A percentile compares a stretch with the other conserved stretches of the same genome.
Conservation (phyloP, 169 alveolate genomes). For the Plasmodium fragile region DNA sequence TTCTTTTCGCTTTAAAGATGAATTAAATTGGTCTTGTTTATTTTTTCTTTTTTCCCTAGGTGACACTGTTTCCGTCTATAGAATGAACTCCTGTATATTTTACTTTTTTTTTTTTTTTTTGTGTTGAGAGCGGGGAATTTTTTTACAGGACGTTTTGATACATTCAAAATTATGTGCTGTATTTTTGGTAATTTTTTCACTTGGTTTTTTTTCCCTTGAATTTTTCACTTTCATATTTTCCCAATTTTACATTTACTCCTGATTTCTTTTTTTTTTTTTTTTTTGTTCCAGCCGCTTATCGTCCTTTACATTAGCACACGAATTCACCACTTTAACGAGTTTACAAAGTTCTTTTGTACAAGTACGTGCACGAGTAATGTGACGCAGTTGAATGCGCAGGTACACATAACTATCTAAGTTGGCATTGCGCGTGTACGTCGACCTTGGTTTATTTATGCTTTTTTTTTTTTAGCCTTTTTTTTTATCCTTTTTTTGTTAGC, state of each 20-base stretch:
- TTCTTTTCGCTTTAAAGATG: not conserved
- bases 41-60: not conserved
- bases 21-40: not conserved
- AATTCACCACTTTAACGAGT: not conserved
- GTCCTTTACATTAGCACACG: not conserved
- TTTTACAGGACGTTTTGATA: not conserved
- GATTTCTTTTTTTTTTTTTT: not conserved
- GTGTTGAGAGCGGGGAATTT: not conserved
- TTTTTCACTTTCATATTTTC: not conserved
- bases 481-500: not conserved
- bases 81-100: not conserved
- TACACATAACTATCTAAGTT: not conserved
- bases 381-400: not conserved
- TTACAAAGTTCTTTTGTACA: not conserved
- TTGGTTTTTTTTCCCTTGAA: not conserved
- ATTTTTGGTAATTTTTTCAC: constrained; percentile 3
- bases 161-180: not conserved
- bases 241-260: not conserved
- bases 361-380: not conserved
- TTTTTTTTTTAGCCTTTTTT: not conserved
- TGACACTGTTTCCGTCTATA: not conserved
- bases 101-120: not conserved
- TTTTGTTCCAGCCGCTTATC: not conserved
- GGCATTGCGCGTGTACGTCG: not conserved
- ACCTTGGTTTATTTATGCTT: not conserved